Base-by-base conservation (phyloP, 1,284 basidiomycete species). In the Ceratobasidium sp. region DNA sequence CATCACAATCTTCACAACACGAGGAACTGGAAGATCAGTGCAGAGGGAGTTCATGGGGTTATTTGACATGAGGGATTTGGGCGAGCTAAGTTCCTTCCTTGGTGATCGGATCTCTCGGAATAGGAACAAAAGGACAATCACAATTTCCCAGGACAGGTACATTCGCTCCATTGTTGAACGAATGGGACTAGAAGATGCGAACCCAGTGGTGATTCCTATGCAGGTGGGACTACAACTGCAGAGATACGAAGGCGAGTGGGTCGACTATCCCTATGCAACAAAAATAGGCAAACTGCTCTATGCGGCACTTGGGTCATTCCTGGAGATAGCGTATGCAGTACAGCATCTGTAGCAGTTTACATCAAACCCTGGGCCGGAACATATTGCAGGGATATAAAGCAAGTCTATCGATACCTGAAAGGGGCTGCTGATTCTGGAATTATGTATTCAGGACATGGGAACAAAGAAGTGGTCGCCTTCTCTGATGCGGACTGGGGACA, bases 281-380 rank as follows among this genome's bases (percentile, higher is more conserved):
- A 77, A 78, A 24, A 76, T 86, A 6, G 83, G 85, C 6, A 80
- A 77, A 1, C 80, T 87, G 1, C 81, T 84, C 64, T 87, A 85
- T 73, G 66, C 85, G 0, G 80, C 82, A 1, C 76, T 83, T 13
- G 81, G 77, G 0, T 84, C 84, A 0, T 74, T 82, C 0, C 84
- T 84, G 0, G 83, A 87, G 77, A 84, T 87, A 37, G 62, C 83
- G 0, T 84, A 80, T 74, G 80, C 85, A 0, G 81, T 86, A 6
- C 77, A 79, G 31, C 74, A 80, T 16, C 79, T 87, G 0, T 78
- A 79, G 0, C 81, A 81, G 74, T 86, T 81, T 78, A 78, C 81
- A 0, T 77, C 81, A 37, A 81, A 82, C 74, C 82, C 82, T 64
- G 79, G 80, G 7, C 71, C 48, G 7, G 64, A 65, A 4, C 83